Conservation (phyloP, 441 rosid species). For the Adansonia madagascariensis region DNA sequence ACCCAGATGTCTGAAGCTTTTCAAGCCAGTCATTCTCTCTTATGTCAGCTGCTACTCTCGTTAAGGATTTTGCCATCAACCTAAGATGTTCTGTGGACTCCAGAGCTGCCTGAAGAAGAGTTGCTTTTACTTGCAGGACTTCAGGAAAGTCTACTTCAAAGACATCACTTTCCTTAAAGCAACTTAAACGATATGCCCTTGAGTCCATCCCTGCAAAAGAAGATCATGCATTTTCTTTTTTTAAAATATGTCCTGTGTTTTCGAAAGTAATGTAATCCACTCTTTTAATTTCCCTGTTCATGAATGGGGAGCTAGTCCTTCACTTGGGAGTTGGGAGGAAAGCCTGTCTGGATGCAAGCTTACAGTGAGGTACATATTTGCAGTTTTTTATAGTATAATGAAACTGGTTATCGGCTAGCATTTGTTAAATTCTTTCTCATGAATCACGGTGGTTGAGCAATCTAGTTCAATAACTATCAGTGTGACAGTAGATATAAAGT, state of each 20-base stretch:
- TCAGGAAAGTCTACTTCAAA: slow-evolving; percentile 86
- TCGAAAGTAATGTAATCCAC: not conserved
- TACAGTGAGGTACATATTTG: not conserved
- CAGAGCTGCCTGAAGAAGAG: slow-evolving; percentile 62
- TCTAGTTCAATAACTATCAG: slow-evolving; percentile 8
- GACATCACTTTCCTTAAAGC: slow-evolving; percentile 68
- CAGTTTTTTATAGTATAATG: not conserved
- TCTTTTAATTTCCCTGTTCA: not conserved
- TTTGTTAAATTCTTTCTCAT: not conserved
- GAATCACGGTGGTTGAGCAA: not conserved
- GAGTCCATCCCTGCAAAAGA: slow-evolving; percentile 80
- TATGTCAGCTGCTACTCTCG: slow-evolving; percentile 76
- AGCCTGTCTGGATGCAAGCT: not conserved
- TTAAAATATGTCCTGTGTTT: not conserved
- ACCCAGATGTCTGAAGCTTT: slow-evolving; percentile 75
- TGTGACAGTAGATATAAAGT: not conserved
- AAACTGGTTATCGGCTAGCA: not conserved
- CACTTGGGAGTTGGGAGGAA: not conserved
- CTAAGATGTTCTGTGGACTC: slow-evolving; percentile 51
- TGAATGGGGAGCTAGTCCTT: not conserved
- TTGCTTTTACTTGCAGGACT: slow-evolving; percentile 65
- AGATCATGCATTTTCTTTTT: not conserved
- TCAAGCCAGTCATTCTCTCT: slow-evolving; percentile 69
- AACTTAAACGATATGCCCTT: slow-evolving; percentile 75
- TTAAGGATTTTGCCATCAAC: slow-evolving; percentile 69